Evolutionary conservation across 2,329 filamentous ascomycete genomes (phyloP).

Genomic region (Nemania sp.): DNA sequence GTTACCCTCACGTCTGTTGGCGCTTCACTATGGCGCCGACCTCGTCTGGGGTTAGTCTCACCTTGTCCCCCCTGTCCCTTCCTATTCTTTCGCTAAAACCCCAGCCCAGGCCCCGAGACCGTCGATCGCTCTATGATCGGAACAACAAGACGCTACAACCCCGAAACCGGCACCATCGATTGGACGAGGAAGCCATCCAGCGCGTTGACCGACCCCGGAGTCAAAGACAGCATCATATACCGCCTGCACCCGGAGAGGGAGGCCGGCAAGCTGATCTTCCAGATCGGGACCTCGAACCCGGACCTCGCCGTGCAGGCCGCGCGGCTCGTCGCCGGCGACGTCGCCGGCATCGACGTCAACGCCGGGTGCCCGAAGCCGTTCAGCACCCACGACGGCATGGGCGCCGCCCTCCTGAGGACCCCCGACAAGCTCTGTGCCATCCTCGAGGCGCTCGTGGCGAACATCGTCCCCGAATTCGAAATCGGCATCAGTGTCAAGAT

Average conservation of each 20-base stretch:
- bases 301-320: constrained; percentile 86
- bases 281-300: constrained; percentile 89
- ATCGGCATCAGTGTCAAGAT: constrained; percentile 99
- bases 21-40: constrained; percentile 95
- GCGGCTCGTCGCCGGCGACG: constrained; percentile 84
- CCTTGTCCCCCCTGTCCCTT: too few species aligned
- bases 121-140: constrained; percentile 94
- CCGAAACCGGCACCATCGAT: constrained; percentile 82
- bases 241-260: constrained; percentile 84
- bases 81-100: constrained; percentile 8
- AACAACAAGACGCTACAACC: constrained; percentile 80
- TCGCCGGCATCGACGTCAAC: constrained; percentile 95
- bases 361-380: constrained; percentile 99
- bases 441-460: constrained; percentile 81
- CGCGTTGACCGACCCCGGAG: constrained; percentile 62
- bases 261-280: constrained; percentile 82
- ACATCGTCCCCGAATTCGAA: constrained; percentile 80
- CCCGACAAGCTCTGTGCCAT: constrained; percentile 88
- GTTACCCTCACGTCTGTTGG: constrained; percentile 86
- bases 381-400: constrained; percentile 94
- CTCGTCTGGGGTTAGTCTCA: constrained; percentile 84
- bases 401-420: constrained; percentile 86
- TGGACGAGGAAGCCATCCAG: constrained; percentile 79
- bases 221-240: constrained; percentile 79
- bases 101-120: constrained; percentile 81